phyloP scores from a whole-genome alignment of 78 protist species.

The Creolimax fragrantissima region DNA sequence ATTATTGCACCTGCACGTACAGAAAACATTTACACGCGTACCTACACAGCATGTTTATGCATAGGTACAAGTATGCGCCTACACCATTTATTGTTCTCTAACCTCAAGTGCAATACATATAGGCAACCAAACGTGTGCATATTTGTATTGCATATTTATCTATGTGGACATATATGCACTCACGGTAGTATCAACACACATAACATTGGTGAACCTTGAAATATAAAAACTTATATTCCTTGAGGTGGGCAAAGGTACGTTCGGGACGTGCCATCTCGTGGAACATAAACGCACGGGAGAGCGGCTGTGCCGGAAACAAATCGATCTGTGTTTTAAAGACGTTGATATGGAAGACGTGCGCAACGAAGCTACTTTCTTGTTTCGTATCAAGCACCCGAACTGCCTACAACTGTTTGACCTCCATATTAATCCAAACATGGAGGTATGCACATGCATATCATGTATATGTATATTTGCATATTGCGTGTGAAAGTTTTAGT shows the following conservation, averaged over 20 bases:
- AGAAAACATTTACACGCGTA: not conserved
- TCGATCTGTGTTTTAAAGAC: not conserved
- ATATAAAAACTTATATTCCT: no score
- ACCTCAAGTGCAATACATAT: not conserved
- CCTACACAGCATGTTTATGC: not conserved
- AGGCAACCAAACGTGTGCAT: not conserved
- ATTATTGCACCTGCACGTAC: not conserved
- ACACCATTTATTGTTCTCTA: not conserved
- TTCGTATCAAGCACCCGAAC: not conserved
- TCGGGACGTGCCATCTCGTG: not conserved
- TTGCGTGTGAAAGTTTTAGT: not conserved
- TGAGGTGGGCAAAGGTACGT: slow-evolving; percentile 3
- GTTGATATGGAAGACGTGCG: not conserved
- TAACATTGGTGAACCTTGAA: not conserved
- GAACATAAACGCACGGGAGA: not conserved
- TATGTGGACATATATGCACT: not conserved
- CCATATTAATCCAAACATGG: slow-evolving; percentile 5
- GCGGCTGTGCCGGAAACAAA: not conserved
- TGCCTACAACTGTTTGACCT: slow-evolving; percentile 6
- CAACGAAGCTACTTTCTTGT: not conserved
- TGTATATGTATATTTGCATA: not conserved
- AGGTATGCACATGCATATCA: not conserved
- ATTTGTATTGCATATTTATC: not conserved
- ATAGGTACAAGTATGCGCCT: not conserved
- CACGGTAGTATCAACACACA: not conserved